Evolutionary conservation across 176 grass and related monocot genomes (phyloP), one percentile per base, ranked within the genome.

Genomic region (Zoysia pacifica): DNA sequence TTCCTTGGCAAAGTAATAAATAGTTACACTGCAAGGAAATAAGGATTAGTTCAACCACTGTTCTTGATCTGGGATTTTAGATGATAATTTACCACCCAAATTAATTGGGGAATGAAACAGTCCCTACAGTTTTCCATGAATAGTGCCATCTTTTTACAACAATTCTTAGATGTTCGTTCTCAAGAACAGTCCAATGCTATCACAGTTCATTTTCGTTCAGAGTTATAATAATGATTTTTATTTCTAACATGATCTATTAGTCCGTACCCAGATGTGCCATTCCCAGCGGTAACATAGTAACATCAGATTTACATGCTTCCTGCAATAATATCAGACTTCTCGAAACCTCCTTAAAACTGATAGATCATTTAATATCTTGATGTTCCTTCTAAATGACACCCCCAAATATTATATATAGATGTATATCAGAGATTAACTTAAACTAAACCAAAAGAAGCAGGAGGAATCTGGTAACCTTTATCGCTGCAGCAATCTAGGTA

Each of bases 1-100:
- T 95, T 99, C 93, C 72, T 88, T 93, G 51, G 92, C 93, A 47
- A 99, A 99, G 69, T 99, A 99, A 86, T 80, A 95, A 79, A 99
- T 90, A 61, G 82, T 77, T 14, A 95, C 62, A 82, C 96, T 99
- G 84, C 79, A 76, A 78, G 76, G 19, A 53, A 48, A 63, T 53
- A 90, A 76, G 9, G 59, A 62, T 45, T 62, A 19, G 38, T 74
- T 64, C 5, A 74, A 18, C 12, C 74, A 46, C 58, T 36, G 49
- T 64, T 13, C n/a, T 2, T n/a, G 46, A 78, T 83, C 9, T 43
- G 14, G 60, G 69, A 72, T 6, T 1, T 5, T 65, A 67, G 37
- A 70, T 72, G 59, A 36, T 51, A 77, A 81, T 49, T n/a, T 70
- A 81, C 2, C 18, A 71, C 6, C 14, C 50, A 50, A 54, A 61